Conservation (phyloP, 2,329 filamentous ascomycete genomes). For the Fusarium keratoplasticum region DNA sequence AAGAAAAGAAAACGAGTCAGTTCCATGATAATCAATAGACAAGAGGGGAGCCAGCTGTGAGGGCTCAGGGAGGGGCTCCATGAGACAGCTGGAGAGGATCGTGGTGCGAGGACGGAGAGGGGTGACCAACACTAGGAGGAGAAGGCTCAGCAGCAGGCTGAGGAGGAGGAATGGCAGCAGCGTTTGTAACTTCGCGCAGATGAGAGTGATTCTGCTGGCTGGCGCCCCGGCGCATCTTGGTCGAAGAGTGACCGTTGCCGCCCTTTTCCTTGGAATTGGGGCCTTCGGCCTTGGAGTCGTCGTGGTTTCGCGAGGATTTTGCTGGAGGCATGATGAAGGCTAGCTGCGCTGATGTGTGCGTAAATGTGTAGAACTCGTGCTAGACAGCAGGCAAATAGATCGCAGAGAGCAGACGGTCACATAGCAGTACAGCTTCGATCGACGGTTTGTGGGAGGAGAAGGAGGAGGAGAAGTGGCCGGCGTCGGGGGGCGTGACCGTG, state of each 20-base stretch:
- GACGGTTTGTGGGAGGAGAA: constrained; percentile 31
- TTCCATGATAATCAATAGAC: not conserved
- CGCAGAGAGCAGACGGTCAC: constrained; percentile 25
- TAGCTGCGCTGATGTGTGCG: not conserved
- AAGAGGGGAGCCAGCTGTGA: not conserved
- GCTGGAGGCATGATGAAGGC: constrained; percentile 56
- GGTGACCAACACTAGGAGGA: constrained; percentile 50
- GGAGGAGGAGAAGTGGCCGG: constrained; percentile 35
- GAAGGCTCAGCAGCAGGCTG: constrained; percentile 45
- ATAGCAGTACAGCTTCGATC: constrained; percentile 29
- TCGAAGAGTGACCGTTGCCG: constrained; percentile 56
- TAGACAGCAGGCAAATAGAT: constrained; percentile 1
- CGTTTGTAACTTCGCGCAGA: constrained; percentile 58
- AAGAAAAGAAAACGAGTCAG: constrained; percentile 22
- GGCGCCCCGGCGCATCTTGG: constrained; percentile 67
- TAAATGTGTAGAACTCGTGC: constrained; percentile 4
- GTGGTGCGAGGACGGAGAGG: constrained; percentile 18
- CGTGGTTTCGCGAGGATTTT: constrained; percentile 60
- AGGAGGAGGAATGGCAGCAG: constrained; percentile 49
- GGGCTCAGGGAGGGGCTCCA: not conserved
- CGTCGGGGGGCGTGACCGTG: constrained; percentile 37
- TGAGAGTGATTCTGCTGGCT: constrained; percentile 63
- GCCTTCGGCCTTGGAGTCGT: constrained; percentile 59
- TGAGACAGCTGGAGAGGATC: constrained; percentile 1
- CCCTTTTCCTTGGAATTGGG: constrained; percentile 59